These are phyloP conservation scores for Pyrenophora graminea DNA, from an alignment of 2,329 filamentous ascomycete genomes.

Conservation along the genomic window DNA sequence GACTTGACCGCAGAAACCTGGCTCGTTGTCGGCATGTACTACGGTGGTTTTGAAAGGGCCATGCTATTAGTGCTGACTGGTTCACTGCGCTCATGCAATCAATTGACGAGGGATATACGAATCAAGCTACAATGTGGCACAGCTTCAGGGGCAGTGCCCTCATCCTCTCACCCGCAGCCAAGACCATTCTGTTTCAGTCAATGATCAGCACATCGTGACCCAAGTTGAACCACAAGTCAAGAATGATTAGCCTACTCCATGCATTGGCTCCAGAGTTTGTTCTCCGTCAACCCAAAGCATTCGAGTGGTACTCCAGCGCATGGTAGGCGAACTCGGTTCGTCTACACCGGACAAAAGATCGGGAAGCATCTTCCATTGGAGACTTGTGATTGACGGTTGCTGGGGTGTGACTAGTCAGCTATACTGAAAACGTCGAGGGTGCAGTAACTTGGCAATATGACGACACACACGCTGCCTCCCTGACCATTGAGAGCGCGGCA, in stretches of 20 bases:
- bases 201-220: neutral
- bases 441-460: no score
- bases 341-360: no score
- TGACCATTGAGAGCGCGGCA: no score
- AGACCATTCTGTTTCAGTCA: neutral
- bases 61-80: neutral
- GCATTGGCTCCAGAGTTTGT: neutral
- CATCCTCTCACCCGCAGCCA: neutral
- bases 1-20: neutral
- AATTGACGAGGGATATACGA: neutral
- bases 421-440: no score
- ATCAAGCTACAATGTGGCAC: conserved; percentile 7
- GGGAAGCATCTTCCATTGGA: no score
- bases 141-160: neutral
- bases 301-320: no score
- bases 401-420: no score
- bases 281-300: neutral
- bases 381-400: no score
- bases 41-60: neutral
- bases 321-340: no score
- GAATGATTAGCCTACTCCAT: neutral
- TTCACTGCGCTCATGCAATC: neutral
- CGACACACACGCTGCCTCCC: no score
- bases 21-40: neutral
- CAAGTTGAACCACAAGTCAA: neutral